A percentile compares a stretch with the other conserved stretches of the same genome.
These are phyloP conservation scores for Populus tomentosa DNA, from an alignment of 441 rosid species.

Conservation along the genomic window DNA sequence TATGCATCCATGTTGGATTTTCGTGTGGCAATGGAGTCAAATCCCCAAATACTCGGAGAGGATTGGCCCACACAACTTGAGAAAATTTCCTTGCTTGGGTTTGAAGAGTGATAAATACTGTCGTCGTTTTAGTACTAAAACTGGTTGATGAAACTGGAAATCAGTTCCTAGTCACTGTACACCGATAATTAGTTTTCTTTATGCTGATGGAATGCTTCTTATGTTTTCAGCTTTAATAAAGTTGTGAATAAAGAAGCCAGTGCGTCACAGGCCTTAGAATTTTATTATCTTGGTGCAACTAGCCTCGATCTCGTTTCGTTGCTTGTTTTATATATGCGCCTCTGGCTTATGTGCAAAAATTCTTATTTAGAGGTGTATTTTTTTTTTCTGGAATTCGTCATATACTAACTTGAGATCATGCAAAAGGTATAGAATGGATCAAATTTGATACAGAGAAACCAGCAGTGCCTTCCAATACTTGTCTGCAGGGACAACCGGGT, in stretches of 20 bases:
- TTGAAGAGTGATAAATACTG: not conserved
- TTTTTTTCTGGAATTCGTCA: slow-evolving; percentile 48
- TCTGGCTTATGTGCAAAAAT: slow-evolving; percentile 50
- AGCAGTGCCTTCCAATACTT: slow-evolving; percentile 2
- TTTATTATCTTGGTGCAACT: slow-evolving; percentile 53
- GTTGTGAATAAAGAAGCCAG: slow-evolving; percentile 71
- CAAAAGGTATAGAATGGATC: slow-evolving; percentile 44
- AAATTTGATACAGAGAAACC: slow-evolving; percentile 32
- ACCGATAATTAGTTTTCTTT: slow-evolving; percentile 34
- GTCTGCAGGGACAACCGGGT: slow-evolving; percentile 6
- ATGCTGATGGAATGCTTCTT: slow-evolving; percentile 83
- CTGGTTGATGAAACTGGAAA: not conserved
- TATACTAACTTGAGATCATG: slow-evolving; percentile 45
- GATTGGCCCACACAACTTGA: slow-evolving; percentile 47
- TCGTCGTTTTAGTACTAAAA: too few species aligned
- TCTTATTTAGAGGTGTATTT: slow-evolving; percentile 54
- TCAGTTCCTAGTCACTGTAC: not conserved
- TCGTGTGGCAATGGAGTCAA: slow-evolving; percentile 53
- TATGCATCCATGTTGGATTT: slow-evolving; percentile 47
- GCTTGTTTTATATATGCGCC: slow-evolving; percentile 72
- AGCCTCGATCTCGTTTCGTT: slow-evolving; percentile 64
- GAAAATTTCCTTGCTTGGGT: slow-evolving; percentile 33
- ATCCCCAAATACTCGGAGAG: slow-evolving; percentile 36
- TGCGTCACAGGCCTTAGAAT: slow-evolving; percentile 38
- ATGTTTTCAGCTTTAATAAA: slow-evolving; percentile 83